phyloP scores from a whole-genome alignment of 495 filamentous ascomycete genomes.

The Trichoderma parareesei region DNA sequence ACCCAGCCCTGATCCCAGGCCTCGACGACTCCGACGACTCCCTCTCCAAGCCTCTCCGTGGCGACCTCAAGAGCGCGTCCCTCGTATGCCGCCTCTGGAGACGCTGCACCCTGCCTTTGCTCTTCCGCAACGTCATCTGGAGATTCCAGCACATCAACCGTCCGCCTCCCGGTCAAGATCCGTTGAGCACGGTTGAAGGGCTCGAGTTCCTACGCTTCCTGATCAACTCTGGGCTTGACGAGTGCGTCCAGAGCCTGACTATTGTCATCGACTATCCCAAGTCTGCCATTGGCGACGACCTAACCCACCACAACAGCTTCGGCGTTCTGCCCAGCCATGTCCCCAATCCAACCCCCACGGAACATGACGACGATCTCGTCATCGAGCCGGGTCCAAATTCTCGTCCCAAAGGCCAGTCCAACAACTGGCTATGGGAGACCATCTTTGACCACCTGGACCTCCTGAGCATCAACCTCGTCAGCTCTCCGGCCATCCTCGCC shows the following conservation, averaged over 20 bases:
- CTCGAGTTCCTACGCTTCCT: constrained; percentile 4
- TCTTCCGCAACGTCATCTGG: constrained; percentile 38
- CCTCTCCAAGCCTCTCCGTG: constrained; percentile 13
- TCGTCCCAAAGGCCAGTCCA: constrained; percentile 11
- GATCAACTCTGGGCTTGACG: constrained; percentile 5
- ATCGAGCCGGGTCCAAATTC: constrained; percentile 12
- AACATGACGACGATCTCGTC: constrained; percentile 9
- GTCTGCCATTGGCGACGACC: background rate
- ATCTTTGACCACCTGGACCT: constrained; percentile 36
- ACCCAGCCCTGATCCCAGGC: constrained; percentile 20
- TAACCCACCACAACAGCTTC: background rate
- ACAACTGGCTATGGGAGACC: constrained; percentile 35
- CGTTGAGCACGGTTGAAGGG: constrained; percentile 15
- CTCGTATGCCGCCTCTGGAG: constrained; percentile 36
- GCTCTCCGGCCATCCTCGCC: constrained; percentile 31
- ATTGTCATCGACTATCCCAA: background rate
- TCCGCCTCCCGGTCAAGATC: constrained; percentile 4
- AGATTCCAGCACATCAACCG: constrained; percentile 14
- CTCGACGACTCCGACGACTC: background rate
- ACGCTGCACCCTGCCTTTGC: constrained; percentile 24
- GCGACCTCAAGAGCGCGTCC: constrained; percentile 32
- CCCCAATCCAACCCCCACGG: constrained; percentile 1
- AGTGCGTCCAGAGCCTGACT: background rate
- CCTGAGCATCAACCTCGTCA: constrained; percentile 33
- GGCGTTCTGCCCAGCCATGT: constrained; percentile 2